A percentile compares a stretch with the other conserved stretches of the same genome.
Evolutionary conservation across 345 rosid species (phyloP).

Genomic region (Eutrema japonicum): DNA sequence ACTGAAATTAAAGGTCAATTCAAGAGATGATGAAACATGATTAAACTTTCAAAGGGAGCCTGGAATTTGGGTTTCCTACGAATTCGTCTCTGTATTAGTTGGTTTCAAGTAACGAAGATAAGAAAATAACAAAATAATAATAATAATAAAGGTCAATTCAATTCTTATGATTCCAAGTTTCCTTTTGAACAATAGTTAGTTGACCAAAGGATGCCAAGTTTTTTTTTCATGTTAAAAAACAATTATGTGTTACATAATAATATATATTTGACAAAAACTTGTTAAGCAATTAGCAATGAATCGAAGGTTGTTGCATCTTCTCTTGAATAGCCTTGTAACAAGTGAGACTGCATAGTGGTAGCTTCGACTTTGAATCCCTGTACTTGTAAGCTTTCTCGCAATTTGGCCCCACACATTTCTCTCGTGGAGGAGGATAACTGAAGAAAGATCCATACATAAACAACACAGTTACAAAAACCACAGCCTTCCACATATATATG

Average conservation of each 20-base stretch:
- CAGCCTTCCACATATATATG: neutral
- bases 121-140: no score
- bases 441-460: neutral
- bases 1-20: no score
- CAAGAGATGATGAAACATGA: no score
- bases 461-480: constrained; percentile 2
- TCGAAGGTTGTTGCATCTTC: constrained; percentile 44
- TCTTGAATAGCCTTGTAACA: constrained; percentile 72
- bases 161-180: neutral
- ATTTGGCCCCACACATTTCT: constrained; percentile 75
- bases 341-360: constrained; percentile 74
- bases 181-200: neutral
- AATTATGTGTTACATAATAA: neutral
- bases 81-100: no score
- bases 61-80: no score
- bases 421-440: constrained; percentile 81
- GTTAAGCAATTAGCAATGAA: constrained; percentile 33
- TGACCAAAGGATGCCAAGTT: neutral
- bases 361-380: constrained; percentile 75
- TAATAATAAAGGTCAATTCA: neutral
- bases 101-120: no score
- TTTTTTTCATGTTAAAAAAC: constrained; percentile 2
- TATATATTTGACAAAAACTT: constrained; percentile 11
- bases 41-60: no score
- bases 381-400: constrained; percentile 73